phyloP scores from a whole-genome alignment of 164 flowering plant genomes.

The Liriodendron chinense region DNA sequence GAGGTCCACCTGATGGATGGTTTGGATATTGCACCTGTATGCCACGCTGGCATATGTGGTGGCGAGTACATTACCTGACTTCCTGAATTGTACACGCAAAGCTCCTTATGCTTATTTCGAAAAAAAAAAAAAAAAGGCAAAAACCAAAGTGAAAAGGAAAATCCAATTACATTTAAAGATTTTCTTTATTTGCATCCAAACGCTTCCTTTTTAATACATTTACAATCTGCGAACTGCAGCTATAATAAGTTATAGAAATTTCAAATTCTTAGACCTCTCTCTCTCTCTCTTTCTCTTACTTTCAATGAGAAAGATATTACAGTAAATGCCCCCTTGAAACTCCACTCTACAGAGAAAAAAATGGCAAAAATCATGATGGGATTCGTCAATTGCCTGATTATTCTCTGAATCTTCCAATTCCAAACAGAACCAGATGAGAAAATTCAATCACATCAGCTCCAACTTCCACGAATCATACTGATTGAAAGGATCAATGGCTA shows the following conservation, averaged over 20 bases:
- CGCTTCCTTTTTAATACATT: not conserved
- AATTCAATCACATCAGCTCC: slow-evolving; percentile 31
- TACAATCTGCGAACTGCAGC: not conserved
- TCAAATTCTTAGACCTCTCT: not conserved
- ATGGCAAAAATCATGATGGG: slow-evolving; percentile 1
- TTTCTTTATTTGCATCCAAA: not conserved
- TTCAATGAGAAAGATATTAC: not conserved
- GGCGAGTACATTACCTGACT: no score
- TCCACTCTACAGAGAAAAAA: not conserved
- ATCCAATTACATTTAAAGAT: not conserved
- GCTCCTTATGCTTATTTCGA: not conserved
- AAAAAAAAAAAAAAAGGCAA: no score
- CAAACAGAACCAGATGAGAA: slow-evolving; percentile 6
- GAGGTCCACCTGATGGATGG: not conserved
- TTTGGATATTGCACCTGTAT: not conserved
- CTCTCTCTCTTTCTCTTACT: not conserved
- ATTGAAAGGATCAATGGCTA: slow-evolving; percentile 19
- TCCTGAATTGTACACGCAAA: not conserved
- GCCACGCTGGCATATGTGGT: not conserved
- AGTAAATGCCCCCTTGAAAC: not conserved
- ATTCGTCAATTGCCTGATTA: not conserved
- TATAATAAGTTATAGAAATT: not conserved
- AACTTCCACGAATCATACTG: slow-evolving; percentile 44
- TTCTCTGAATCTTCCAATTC: slow-evolving; percentile 7
- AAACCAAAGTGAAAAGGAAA: not conserved